phyloP scores from a whole-genome alignment of 2,329 filamentous ascomycete genomes.

The Tolypocladium ovalisporum region DNA sequence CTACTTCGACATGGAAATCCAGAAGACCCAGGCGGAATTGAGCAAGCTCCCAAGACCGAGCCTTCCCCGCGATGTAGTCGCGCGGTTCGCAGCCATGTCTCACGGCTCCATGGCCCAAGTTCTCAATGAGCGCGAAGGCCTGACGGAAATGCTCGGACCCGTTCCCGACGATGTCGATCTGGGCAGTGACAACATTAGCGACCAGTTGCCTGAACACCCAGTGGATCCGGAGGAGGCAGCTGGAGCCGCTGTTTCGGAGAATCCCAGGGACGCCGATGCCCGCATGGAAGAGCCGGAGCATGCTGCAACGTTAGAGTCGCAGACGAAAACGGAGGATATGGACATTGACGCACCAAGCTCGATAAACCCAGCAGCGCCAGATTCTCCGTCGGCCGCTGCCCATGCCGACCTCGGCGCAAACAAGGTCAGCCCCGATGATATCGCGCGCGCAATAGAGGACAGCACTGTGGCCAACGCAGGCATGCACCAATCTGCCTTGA shows the following conservation, averaged over 20 bases:
- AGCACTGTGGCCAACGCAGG: background rate
- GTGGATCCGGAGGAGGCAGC: background rate
- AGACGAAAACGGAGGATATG: constrained; percentile 30
- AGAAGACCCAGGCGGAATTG: constrained; percentile 38
- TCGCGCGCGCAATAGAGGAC: background rate
- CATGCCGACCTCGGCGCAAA: background rate
- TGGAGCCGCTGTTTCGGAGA: background rate
- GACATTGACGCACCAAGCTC: constrained; percentile 21
- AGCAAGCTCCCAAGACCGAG: constrained; percentile 32
- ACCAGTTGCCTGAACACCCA: background rate
- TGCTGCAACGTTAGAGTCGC: constrained; percentile 11
- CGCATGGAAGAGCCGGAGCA: constrained; percentile 4
- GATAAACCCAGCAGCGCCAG: constrained; percentile 3
- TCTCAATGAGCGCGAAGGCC: constrained; percentile 30
- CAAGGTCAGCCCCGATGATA: background rate
- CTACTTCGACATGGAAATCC: constrained; percentile 42
- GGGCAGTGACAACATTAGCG: background rate
- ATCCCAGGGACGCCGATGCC: background rate
- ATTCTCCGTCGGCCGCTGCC: constrained; percentile 1
- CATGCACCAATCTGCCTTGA: background rate
- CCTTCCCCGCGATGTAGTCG: constrained; percentile 28
- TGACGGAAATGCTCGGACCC: constrained; percentile 31
- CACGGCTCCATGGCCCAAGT: constrained; percentile 38
- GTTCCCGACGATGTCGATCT: constrained; percentile 9
- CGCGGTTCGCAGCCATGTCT: constrained; percentile 35